Conservation (phyloP, 2,329 filamentous ascomycete genomes). For the Scedosporium apiospermum region DNA sequence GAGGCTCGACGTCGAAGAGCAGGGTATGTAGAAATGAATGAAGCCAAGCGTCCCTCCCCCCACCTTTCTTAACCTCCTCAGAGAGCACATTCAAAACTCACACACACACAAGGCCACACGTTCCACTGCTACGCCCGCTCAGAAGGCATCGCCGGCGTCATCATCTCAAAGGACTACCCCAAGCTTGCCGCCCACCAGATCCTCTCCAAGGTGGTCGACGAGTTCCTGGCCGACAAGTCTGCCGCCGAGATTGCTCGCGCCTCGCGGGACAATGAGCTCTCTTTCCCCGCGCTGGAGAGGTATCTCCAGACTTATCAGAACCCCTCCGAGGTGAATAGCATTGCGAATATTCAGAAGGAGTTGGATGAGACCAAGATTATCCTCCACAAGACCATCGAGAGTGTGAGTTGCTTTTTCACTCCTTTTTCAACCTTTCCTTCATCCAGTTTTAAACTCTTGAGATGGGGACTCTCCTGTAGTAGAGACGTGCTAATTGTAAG, state of each 20-base stretch:
- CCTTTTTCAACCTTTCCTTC: neutral
- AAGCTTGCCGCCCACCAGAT: slow-evolving; percentile 76
- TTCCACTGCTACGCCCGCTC: slow-evolving; percentile 68
- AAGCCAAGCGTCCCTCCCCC: neutral
- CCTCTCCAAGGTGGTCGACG: slow-evolving; percentile 76
- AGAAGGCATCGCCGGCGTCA: slow-evolving; percentile 65
- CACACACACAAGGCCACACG: slow-evolving; percentile 43
- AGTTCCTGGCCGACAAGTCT: slow-evolving; percentile 68
- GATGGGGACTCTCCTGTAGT: neutral
- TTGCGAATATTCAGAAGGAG: slow-evolving; percentile 93
- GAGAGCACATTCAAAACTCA: neutral
- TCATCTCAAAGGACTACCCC: slow-evolving; percentile 71
- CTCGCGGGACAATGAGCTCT: slow-evolving; percentile 8
- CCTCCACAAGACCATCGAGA: slow-evolving; percentile 93
- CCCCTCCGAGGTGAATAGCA: slow-evolving; percentile 79
- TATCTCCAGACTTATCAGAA: slow-evolving; percentile 73
- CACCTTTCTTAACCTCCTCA: neutral
- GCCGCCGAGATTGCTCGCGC: slow-evolving; percentile 29
- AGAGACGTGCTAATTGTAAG: neutral
- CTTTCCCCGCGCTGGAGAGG: slow-evolving; percentile 67
- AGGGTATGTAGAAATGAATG: slow-evolving; percentile 38
- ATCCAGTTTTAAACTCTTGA: too few relatives aligned
- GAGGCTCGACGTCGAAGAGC: slow-evolving; percentile 76
- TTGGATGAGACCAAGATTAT: slow-evolving; percentile 96
- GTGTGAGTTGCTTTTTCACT: slow-evolving; percentile 29